A percentile compares a stretch with the other conserved stretches of the same genome.
phyloP scores from a whole-genome alignment of 805 yeast genomes.

The Kuraishia floccosa region DNA sequence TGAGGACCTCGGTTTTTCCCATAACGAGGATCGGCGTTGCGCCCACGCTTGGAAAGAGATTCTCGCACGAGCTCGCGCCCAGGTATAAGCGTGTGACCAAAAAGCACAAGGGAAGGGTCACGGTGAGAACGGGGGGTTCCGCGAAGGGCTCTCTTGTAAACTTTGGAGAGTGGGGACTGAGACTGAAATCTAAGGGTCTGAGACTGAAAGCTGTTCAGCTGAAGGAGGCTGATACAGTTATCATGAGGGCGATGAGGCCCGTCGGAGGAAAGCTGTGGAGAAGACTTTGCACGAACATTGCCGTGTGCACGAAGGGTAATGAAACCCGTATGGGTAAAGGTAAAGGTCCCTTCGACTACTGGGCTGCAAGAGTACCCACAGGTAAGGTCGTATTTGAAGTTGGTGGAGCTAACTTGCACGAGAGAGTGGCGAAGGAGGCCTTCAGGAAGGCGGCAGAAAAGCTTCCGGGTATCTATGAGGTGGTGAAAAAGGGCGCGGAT shows the following conservation, averaged over 20 bases:
- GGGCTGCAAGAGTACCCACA: slow-evolving; percentile 95
- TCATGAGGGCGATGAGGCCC: slow-evolving; percentile 77
- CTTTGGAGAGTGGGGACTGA: slow-evolving; percentile 77
- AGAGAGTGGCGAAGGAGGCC: slow-evolving; percentile 82
- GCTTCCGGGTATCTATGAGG: slow-evolving; percentile 87
- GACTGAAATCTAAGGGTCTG: slow-evolving; percentile 81
- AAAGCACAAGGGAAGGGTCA: slow-evolving; percentile 88
- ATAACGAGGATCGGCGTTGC: no score
- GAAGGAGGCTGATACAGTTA: slow-evolving; percentile 80
- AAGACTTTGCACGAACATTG: slow-evolving; percentile 72
- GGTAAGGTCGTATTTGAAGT: slow-evolving; percentile 90
- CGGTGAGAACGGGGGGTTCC: slow-evolving; percentile 93
- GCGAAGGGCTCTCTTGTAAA: slow-evolving; percentile 74
- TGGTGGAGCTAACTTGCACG: slow-evolving; percentile 60
- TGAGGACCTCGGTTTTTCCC: no score
- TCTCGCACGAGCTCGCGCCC: slow-evolving; percentile 68
- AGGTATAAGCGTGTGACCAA: slow-evolving; percentile 56
- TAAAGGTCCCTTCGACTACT: slow-evolving; percentile 93
- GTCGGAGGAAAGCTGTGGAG: slow-evolving; percentile 66
- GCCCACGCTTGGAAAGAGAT: slow-evolving; percentile 19
- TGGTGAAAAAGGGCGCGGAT: slow-evolving; percentile 50
- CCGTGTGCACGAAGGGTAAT: slow-evolving; percentile 94
- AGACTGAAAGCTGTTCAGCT: slow-evolving; percentile 81
- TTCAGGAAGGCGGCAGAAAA: slow-evolving; percentile 84
- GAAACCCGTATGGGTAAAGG: slow-evolving; percentile 99